Conservation (phyloP, 2,329 filamentous ascomycete species). For the Pseudogymnoascus sp. region DNA sequence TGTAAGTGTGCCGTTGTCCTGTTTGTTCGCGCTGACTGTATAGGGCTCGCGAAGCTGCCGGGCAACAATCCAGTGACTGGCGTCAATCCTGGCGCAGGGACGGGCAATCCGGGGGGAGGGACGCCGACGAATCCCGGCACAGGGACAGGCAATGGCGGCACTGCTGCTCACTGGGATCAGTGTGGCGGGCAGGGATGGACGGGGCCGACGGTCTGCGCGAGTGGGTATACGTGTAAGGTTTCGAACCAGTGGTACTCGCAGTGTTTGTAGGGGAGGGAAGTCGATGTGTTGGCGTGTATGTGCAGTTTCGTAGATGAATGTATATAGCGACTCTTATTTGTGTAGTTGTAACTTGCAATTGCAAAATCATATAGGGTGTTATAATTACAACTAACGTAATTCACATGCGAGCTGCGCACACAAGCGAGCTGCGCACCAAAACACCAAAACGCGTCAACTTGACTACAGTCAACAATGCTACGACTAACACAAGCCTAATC, state of each 20-base stretch:
- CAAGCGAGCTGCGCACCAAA: too few species aligned
- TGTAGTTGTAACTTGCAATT: too few species aligned
- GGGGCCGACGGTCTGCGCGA: background rate
- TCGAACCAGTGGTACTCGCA: constrained; percentile 15
- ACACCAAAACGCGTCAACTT: too few species aligned
- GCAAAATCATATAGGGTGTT: too few species aligned
- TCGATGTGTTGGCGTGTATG: too few species aligned
- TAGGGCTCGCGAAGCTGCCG: constrained; percentile 12
- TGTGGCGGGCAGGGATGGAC: constrained; percentile 2
- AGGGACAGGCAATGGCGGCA: constrained; percentile 1
- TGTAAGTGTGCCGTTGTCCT: constrained; percentile 30
- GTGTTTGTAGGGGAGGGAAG: background rate
- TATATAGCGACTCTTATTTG: too few species aligned
- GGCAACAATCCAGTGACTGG: constrained; percentile 11
- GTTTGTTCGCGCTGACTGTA: background rate
- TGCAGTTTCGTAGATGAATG: too few species aligned
- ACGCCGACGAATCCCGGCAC: background rate
- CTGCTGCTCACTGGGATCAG: constrained; percentile 15
- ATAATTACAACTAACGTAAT: too few species aligned
- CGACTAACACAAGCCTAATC: too few species aligned
- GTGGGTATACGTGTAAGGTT: constrained; percentile 17
- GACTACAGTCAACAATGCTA: too few species aligned
- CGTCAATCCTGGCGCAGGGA: constrained; percentile 1
- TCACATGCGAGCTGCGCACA: too few species aligned
- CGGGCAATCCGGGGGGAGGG: background rate